Evolutionary conservation across 108 stramenopile species (phyloP).

Genomic region (Seminavis robusta): DNA sequence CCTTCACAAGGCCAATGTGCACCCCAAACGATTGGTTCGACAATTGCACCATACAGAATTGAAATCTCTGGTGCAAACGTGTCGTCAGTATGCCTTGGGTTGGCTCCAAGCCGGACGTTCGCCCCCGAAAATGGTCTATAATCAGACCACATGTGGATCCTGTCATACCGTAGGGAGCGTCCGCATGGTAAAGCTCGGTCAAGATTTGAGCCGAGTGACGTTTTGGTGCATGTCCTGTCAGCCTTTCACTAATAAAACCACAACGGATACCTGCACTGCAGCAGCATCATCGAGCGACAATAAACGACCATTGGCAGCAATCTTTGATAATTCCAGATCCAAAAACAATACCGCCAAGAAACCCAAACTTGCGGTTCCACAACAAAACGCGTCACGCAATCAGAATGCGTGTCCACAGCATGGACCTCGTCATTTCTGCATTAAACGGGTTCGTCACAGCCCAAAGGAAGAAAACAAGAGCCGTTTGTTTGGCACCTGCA

Average conservation of each 20-base stretch:
- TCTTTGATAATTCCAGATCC: not conserved
- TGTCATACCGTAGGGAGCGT: constrained; percentile 39
- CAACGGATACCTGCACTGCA: too few relatives aligned
- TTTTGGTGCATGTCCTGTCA: constrained; percentile 65
- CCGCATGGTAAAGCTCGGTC: constrained; percentile 57
- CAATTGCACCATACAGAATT: constrained; percentile 42
- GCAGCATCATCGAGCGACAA: too few relatives aligned
- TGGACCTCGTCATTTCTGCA: constrained; percentile 25
- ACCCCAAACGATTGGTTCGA: constrained; percentile 38
- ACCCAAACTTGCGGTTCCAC: not conserved
- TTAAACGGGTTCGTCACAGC: constrained; percentile 38
- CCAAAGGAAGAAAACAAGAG: constrained; percentile 21
- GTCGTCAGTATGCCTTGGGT: constrained; percentile 45
- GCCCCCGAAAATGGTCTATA: constrained; percentile 52
- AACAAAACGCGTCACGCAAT: not conserved
- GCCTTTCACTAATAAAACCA: constrained; percentile 12
- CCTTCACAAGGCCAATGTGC: constrained; percentile 43
- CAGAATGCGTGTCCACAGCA: constrained; percentile 46
- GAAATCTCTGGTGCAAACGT: constrained; percentile 18
- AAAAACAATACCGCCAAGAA: constrained; percentile 10
- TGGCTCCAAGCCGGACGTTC: constrained; percentile 54
- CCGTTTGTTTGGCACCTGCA: constrained; percentile 53
- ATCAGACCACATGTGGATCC: constrained; percentile 53
- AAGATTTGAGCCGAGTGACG: constrained; percentile 40
- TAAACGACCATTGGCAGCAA: too few relatives aligned